Evolutionary conservation across 148 eudicot species (phyloP).

Genomic region (Vaccinium macrocarpon): DNA sequence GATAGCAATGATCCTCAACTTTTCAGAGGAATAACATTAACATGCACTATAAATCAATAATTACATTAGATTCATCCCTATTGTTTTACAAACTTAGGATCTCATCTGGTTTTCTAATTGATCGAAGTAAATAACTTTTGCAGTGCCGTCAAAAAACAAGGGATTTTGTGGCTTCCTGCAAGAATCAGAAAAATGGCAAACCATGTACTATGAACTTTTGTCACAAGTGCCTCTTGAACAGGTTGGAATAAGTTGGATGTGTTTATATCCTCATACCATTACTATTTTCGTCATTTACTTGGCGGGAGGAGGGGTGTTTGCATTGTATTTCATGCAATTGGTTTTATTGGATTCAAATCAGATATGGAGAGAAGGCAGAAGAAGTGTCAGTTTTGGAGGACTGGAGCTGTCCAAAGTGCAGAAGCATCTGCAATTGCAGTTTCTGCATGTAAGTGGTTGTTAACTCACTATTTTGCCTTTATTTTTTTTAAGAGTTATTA

Average conservation of each 20-base stretch:
- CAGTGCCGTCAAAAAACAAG: slow-evolving; percentile 90
- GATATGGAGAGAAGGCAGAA: slow-evolving; percentile 34
- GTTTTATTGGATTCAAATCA: slow-evolving; percentile 4
- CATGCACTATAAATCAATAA: background rate
- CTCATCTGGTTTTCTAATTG: slow-evolving; percentile 8
- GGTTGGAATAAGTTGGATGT: slow-evolving; percentile 74
- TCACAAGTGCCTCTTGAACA: slow-evolving; percentile 78
- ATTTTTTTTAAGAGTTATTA: background rate
- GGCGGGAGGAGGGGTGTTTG: background rate
- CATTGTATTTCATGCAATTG: background rate
- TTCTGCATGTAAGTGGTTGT: slow-evolving; percentile 27
- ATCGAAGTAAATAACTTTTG: slow-evolving; percentile 7
- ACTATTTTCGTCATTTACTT: background rate
- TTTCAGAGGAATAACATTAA: background rate
- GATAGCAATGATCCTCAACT: background rate
- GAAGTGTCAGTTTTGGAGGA: slow-evolving; percentile 21
- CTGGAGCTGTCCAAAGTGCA: slow-evolving; percentile 34
- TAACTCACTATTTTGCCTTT: background rate
- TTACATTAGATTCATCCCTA: background rate
- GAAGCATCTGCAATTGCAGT: slow-evolving; percentile 37
- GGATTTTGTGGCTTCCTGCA: slow-evolving; percentile 68
- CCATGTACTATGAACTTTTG: slow-evolving; percentile 61
- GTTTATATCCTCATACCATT: background rate
- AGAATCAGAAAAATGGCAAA: slow-evolving; percentile 48
- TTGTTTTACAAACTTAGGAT: background rate